Evolutionary conservation across 2,329 filamentous ascomycete species (phyloP).

Genomic region (Tolypocladium sp.): DNA sequence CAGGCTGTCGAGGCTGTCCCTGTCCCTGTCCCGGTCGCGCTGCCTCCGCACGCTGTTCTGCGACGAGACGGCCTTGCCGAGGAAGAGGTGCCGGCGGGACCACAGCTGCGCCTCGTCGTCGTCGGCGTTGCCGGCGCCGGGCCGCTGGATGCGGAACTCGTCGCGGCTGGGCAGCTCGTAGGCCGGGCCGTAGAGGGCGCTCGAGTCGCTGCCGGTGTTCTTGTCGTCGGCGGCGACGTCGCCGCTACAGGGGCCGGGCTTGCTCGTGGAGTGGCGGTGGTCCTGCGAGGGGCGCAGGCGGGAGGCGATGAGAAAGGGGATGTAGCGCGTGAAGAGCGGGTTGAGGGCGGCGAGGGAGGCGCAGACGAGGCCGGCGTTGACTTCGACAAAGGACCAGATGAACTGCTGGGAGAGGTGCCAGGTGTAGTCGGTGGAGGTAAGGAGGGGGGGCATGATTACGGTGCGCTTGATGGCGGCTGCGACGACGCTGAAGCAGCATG

Average conservation of each 20-base stretch:
- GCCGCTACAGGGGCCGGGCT: too few species aligned
- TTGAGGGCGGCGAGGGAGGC: constrained; percentile 40
- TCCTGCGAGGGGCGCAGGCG: constrained; percentile 13
- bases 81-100: neutral
- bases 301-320: constrained; percentile 14
- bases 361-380: constrained; percentile 40
- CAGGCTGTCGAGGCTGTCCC: constrained; percentile 13
- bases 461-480: constrained; percentile 18
- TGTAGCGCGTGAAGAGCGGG: constrained; percentile 30
- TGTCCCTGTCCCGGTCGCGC: constrained; percentile 5
- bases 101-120: constrained; percentile 16
- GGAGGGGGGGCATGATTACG: constrained; percentile 13
- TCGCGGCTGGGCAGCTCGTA: constrained; percentile 15
- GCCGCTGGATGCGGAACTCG: neutral
- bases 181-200: constrained; percentile 3
- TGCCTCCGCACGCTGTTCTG: neutral
- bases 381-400: constrained; percentile 37
- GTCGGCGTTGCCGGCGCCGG: neutral
- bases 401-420: constrained; percentile 16
- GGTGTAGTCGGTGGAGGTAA: constrained; percentile 13
- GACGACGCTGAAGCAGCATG: constrained; percentile 11
- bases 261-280: constrained; percentile 9
- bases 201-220: neutral
- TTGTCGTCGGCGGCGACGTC: too few species aligned
- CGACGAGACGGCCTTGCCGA: neutral